Evolutionary conservation across 352 stramenopile species (phyloP).

Genomic region (Globisporangium cylindrosporum): DNA sequence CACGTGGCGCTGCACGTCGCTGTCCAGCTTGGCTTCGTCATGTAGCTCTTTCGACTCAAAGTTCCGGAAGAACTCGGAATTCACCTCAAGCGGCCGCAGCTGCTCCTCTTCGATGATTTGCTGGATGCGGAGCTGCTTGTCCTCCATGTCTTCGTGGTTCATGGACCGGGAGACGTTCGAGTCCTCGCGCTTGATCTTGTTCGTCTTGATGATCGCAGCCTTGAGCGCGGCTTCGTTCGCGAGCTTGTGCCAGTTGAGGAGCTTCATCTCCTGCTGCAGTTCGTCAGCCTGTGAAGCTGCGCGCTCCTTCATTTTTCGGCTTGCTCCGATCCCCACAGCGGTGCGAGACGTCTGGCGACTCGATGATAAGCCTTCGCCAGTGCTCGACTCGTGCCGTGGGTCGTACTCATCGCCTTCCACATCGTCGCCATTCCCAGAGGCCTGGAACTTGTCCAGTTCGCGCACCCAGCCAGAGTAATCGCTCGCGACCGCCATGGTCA

Average conservation of each 20-base stretch:
- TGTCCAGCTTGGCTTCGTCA: constrained; percentile 68
- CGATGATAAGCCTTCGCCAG: not conserved
- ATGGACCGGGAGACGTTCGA: constrained; percentile 42
- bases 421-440: not conserved
- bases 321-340: constrained; percentile 1
- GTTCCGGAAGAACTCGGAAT: constrained; percentile 83
- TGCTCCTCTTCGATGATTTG: constrained; percentile 92
- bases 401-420: constrained; percentile 7
- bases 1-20: constrained; percentile 88
- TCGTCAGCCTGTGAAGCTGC: constrained; percentile 71
- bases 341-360: constrained; percentile 12
- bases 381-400: constrained; percentile 15
- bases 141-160: constrained; percentile 58
- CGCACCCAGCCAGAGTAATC: constrained; percentile 24
- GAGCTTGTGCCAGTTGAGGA: constrained; percentile 94
- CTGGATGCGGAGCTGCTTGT: constrained; percentile 87
- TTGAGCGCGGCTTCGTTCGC: constrained; percentile 93
- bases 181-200: constrained; percentile 81
- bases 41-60: constrained; percentile 75
- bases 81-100: constrained; percentile 87
- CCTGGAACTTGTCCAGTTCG: constrained; percentile 19
- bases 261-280: constrained; percentile 90
- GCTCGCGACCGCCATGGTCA: constrained; percentile 17
- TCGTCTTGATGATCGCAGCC: constrained; percentile 87
- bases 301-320: constrained; percentile 14